Percentiles rank a stretch among this genome's conserved stretches.
Conservation (phyloP, 148 eudicot genomes). For the Rhododendron griersonianum region DNA sequence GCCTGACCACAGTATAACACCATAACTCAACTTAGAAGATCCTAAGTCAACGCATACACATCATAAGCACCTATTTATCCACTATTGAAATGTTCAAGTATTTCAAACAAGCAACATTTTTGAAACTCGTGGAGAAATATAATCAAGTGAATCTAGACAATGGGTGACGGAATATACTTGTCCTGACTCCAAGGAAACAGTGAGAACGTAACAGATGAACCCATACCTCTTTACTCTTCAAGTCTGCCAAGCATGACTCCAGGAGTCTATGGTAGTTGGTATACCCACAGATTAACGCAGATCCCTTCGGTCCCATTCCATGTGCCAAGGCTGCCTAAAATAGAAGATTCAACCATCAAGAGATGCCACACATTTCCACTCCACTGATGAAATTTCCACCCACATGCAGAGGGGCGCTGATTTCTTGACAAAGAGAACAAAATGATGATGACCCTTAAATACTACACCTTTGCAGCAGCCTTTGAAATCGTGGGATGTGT, state of each 20-base stretch:
- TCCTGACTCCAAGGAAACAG: not conserved
- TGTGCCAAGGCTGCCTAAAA: conserved; percentile 70
- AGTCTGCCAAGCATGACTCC: conserved; percentile 70
- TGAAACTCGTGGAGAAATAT: not conserved
- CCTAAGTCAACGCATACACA: not conserved
- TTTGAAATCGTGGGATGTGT: conserved; percentile 76
- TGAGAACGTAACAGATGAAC: not conserved
- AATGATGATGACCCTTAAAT: conserved; percentile 9
- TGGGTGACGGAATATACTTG: not conserved
- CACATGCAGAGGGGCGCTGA: not conserved
- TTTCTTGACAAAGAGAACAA: not conserved
- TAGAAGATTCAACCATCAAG: conserved; percentile 1
- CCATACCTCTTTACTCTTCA: conserved; percentile 90
- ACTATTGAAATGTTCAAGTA: not conserved
- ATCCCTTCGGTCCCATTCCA: conserved; percentile 99
- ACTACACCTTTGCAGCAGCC: conserved; percentile 71
- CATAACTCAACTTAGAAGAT: not conserved
- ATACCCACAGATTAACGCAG: conserved; percentile 93
- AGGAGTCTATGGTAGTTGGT: conserved; percentile 77
- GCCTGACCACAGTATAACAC: not conserved
- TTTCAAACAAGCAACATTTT: not conserved
- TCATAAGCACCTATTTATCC: not conserved
- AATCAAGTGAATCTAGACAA: not conserved
- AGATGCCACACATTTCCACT: not conserved
- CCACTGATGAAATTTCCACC: not conserved